Evolutionary conservation across 768 basidiomycete species (phyloP).

Genomic region (Mycena vitilis): DNA sequence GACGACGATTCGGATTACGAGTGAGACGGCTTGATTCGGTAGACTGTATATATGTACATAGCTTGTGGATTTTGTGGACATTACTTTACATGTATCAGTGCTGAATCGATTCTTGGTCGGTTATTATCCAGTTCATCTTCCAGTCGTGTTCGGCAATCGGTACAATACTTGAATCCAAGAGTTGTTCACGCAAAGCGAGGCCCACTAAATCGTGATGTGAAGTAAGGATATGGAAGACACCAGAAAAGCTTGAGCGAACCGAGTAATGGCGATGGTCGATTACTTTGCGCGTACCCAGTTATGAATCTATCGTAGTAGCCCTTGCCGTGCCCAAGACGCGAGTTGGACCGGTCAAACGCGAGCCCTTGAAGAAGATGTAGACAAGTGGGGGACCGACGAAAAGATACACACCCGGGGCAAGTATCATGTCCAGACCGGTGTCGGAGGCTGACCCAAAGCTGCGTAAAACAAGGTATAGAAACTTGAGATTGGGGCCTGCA

Average conservation of each 20-base stretch:
- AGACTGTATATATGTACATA: constrained; percentile 5
- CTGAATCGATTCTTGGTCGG: constrained; percentile 50
- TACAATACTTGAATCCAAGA: constrained; percentile 62
- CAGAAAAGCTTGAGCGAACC: constrained; percentile 52
- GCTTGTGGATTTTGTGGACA: neutral
- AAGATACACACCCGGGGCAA: constrained; percentile 66
- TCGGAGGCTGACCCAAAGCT: constrained; percentile 48
- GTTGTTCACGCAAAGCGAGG: constrained; percentile 71
- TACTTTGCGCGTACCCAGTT: constrained; percentile 59
- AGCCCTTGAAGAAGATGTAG: constrained; percentile 58
- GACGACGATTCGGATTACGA: constrained; percentile 32
- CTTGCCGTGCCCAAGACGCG: constrained; percentile 84
- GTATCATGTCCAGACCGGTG: constrained; percentile 66
- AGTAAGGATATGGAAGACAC: constrained; percentile 23
- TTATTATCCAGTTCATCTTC: constrained; percentile 71
- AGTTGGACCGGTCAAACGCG: constrained; percentile 76
- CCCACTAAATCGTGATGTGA: constrained; percentile 59
- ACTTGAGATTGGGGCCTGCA: constrained; percentile 38
- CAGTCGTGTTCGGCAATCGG: constrained; percentile 71
- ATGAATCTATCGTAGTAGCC: constrained; percentile 87
- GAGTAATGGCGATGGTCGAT: constrained; percentile 63
- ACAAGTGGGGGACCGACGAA: constrained; percentile 8
- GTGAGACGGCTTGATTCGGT: neutral
- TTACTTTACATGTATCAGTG: constrained; percentile 6
- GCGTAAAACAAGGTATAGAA: constrained; percentile 7